phyloP scores from a whole-genome alignment of 768 basidiomycete species.

The Podaxis rugospora region DNA sequence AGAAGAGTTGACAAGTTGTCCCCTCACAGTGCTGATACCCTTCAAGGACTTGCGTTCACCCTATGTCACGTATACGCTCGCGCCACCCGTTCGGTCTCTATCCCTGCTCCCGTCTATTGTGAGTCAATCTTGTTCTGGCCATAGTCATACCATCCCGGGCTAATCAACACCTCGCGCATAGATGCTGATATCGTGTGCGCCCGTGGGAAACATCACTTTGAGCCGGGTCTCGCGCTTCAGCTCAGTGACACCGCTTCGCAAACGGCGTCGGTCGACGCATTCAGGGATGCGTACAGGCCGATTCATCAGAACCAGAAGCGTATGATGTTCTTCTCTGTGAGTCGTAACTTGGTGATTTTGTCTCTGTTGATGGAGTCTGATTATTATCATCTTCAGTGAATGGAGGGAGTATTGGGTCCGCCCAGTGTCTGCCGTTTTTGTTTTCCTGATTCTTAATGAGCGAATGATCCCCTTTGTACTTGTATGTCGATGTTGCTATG shows the following conservation, averaged over 20 bases:
- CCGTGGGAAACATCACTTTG: conserved; percentile 29
- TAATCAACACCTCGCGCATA: conserved; percentile 20
- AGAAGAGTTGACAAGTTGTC: conserved; percentile 6
- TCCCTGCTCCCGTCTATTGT: conserved; percentile 80
- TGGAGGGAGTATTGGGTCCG: not conserved
- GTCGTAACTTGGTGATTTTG: conserved; percentile 10
- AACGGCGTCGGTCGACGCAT: conserved; percentile 38
- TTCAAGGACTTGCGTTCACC: conserved; percentile 66
- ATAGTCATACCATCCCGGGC: not conserved
- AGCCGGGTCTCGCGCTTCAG: conserved; percentile 41
- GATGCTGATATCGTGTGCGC: conserved; percentile 70
- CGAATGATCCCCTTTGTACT: not conserved
- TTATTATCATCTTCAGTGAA: too few relatives aligned
- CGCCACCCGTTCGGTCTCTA: conserved; percentile 74
- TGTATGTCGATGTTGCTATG: not conserved
- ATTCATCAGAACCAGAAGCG: conserved; percentile 27
- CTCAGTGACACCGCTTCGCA: conserved; percentile 35
- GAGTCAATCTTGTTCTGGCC: conserved; percentile 17
- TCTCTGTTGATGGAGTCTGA: not conserved
- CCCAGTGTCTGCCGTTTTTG: conserved; percentile 1
- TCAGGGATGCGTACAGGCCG: conserved; percentile 46
- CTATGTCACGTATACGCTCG: conserved; percentile 76
- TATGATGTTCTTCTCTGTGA: conserved; percentile 39
- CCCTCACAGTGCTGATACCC: conserved; percentile 47
- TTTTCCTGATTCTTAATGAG: not conserved